A percentile compares a stretch with the other conserved stretches of the same genome.
These are phyloP conservation scores for Beta corolliflora DNA, from an alignment of 179 eudicot genomes.

Conservation along the genomic window DNA sequence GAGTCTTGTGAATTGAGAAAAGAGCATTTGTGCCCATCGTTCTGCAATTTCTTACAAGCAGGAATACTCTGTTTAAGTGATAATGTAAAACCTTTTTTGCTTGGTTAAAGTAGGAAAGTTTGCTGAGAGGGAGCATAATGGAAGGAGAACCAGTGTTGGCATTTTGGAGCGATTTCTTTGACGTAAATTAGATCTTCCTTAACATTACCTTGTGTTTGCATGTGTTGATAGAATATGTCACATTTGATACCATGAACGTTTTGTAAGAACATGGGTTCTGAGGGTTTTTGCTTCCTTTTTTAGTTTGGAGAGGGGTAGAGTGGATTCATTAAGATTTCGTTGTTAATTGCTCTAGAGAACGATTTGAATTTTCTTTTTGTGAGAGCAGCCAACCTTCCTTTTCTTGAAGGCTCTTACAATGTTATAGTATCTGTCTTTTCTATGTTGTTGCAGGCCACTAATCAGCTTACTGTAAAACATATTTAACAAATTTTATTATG, in stretches of 20 bases:
- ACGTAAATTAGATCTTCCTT: neutral
- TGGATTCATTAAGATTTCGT: too few species aligned
- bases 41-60: neutral
- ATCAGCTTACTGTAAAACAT: neutral
- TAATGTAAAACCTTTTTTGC: neutral
- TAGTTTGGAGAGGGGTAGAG: too few species aligned
- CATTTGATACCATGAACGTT: neutral
- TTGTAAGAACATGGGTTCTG: too few species aligned
- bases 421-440: neutral
- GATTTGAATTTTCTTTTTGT: neutral
- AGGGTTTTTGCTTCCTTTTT: too few species aligned
- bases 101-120: neutral
- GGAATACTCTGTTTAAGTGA: neutral
- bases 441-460: neutral
- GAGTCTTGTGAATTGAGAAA: neutral
- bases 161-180: neutral
- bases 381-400: neutral
- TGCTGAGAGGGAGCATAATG: neutral
- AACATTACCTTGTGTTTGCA: neutral
- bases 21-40: neutral
- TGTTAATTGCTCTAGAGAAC: too few species aligned
- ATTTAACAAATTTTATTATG: neutral
- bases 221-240: neutral
- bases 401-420: neutral
- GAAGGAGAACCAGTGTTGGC: neutral